These are phyloP conservation scores for Tetrapyrgos nigripes DNA, from an alignment of 1,284 basidiomycete species.

Conservation along the genomic window DNA sequence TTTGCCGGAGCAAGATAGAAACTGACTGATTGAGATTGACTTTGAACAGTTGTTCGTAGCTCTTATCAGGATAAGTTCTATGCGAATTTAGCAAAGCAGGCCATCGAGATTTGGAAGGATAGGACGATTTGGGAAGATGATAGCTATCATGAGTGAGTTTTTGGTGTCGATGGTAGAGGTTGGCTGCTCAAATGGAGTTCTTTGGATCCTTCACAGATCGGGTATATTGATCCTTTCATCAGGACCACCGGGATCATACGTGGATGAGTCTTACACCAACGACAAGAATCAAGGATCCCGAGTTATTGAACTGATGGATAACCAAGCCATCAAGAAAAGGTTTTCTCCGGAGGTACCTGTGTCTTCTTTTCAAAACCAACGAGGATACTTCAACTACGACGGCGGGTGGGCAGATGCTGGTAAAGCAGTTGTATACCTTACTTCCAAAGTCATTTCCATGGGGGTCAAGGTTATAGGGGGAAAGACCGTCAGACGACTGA, in stretches of 20 bases:
- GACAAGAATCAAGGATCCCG: constrained; percentile 61
- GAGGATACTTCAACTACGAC: constrained; percentile 76
- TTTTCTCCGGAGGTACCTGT: constrained; percentile 49
- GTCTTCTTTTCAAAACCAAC: constrained; percentile 40
- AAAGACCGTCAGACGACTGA: constrained; percentile 60
- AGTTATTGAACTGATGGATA: constrained; percentile 46
- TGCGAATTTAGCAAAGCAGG: constrained; percentile 70
- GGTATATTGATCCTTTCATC: constrained; percentile 64
- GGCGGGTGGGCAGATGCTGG: constrained; percentile 89
- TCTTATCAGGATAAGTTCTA: constrained; percentile 78
- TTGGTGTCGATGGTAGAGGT: not conserved
- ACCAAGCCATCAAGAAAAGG: constrained; percentile 44
- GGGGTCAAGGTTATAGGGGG: constrained; percentile 68
- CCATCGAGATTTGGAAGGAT: constrained; percentile 76
- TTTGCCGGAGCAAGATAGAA: constrained; percentile 13
- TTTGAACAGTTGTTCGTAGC: constrained; percentile 75
- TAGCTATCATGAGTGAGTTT: constrained; percentile 80
- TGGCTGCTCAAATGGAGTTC: not conserved
- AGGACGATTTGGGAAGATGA: constrained; percentile 66
- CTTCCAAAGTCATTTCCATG: constrained; percentile 61
- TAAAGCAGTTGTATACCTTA: constrained; percentile 66
- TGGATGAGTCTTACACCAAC: constrained; percentile 59
- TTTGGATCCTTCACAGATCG: constrained; percentile 47
- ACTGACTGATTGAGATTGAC: not conserved
- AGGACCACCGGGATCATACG: constrained; percentile 42